A percentile compares a stretch with the other conserved stretches of the same genome.
These are phyloP conservation scores for Syncephalastrum contaminatum DNA, from an alignment of 371 early-diverging fungal species.

Conservation along the genomic window DNA sequence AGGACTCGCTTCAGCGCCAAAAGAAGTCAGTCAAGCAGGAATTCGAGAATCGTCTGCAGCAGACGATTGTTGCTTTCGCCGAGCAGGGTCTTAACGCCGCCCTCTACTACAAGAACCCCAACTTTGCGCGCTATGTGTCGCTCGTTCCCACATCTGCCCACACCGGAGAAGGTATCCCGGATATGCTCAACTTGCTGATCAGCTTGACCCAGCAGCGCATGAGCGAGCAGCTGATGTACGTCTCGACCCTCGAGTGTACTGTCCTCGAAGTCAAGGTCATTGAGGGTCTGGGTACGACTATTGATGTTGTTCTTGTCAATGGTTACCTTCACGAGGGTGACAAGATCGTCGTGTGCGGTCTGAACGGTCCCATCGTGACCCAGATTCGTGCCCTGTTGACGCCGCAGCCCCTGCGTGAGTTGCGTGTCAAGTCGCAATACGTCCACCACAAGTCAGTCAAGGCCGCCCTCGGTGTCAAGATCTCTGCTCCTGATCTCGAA, in stretches of 20 bases:
- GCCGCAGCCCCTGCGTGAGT: slow-evolving; percentile 98
- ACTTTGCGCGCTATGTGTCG: slow-evolving; percentile 95
- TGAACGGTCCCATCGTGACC: slow-evolving; percentile 97
- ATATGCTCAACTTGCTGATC: slow-evolving; percentile 93
- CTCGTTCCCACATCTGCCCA: slow-evolving; percentile 99
- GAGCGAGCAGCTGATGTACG: slow-evolving; percentile 95
- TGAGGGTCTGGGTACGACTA: slow-evolving; percentile 99
- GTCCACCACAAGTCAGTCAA: slow-evolving; percentile 96
- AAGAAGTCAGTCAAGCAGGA: slow-evolving; percentile 76
- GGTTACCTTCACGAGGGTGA: slow-evolving; percentile 98
- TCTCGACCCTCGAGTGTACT: slow-evolving; percentile 97
- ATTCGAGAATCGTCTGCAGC: slow-evolving; percentile 85
- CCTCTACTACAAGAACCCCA: slow-evolving; percentile 96
- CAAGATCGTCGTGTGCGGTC: slow-evolving; percentile 95
- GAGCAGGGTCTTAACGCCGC: slow-evolving; percentile 98
- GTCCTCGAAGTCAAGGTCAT: slow-evolving; percentile 99
- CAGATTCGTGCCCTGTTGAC: slow-evolving; percentile 95
- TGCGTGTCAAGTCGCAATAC: slow-evolving; percentile 97
- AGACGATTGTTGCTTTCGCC: slow-evolving; percentile 90
- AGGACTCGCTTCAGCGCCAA: slow-evolving; percentile 83
- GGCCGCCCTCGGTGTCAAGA: slow-evolving; percentile 99
- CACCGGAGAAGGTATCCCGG: slow-evolving; percentile 99
- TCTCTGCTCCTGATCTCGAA: slow-evolving; percentile 95
- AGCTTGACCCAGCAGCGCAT: slow-evolving; percentile 95
- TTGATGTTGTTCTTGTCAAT: slow-evolving; percentile 99